These are phyloP conservation scores for Cutaneotrichosporon sp. DNA, from an alignment of 1,284 basidiomycete species.

Conservation along the genomic window DNA sequence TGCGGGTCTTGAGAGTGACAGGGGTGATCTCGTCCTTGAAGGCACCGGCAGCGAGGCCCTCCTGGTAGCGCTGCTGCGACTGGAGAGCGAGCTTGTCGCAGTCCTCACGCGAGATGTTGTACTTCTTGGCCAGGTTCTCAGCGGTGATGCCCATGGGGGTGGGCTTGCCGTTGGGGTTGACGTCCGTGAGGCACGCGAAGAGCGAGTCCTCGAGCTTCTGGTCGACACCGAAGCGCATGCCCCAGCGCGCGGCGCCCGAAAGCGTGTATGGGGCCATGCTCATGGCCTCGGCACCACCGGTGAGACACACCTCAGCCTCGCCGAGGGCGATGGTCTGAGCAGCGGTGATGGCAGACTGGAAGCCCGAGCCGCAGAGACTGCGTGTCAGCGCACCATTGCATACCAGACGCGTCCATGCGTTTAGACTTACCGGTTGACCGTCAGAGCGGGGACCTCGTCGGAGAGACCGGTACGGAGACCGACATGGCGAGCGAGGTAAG, in stretches of 20 bases:
- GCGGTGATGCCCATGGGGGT: constrained; percentile 56
- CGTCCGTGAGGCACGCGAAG: constrained; percentile 53
- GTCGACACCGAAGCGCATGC: constrained; percentile 48
- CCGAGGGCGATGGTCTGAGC: constrained; percentile 53
- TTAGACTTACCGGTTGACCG: constrained; percentile 49
- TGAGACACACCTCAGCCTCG: constrained; percentile 53
- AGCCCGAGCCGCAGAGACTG: constrained; percentile 55
- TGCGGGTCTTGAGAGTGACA: constrained; percentile 80
- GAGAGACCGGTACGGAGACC: constrained; percentile 53
- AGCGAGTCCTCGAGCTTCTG: constrained; percentile 56
- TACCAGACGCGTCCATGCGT: too few relatives aligned
- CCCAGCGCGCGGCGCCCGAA: constrained; percentile 48
- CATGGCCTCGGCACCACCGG: constrained; percentile 56
- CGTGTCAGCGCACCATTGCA: neutral
- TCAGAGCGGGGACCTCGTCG: constrained; percentile 53
- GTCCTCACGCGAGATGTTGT: constrained; percentile 53
- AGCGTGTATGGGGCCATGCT: constrained; percentile 52
- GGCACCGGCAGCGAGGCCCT: constrained; percentile 51
- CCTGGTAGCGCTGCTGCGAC: constrained; percentile 54
- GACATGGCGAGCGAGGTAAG: constrained; percentile 55
- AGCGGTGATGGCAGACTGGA: constrained; percentile 54
- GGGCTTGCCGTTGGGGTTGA: constrained; percentile 48
- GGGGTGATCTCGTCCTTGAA: constrained; percentile 74
- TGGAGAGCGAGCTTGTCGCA: constrained; percentile 55
- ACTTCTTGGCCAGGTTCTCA: constrained; percentile 55